Evolutionary conservation across 108 stramenopile species (phyloP), one percentile per base, ranked within the genome.

Genomic region (Parietichytrium sp.): DNA sequence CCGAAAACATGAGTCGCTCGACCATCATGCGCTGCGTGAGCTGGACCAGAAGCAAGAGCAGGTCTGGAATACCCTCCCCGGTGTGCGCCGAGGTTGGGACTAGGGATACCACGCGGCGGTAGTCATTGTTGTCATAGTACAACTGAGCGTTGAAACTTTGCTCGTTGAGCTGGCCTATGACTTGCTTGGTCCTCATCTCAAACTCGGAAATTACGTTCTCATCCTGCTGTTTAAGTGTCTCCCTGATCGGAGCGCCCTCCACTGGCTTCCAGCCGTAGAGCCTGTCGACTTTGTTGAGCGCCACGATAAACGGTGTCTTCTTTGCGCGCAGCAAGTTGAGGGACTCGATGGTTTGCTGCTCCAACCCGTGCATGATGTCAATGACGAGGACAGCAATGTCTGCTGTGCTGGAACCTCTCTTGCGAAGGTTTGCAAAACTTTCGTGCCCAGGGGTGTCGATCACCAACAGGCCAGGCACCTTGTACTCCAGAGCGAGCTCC

Each of bases 341-440:
- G 90, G 95, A 96, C 85, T 99, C 98, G 82, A 98, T 95, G 3
- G 98, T 99, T 83, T 98, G 97, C 61, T 94, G 98, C 92, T 99
- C 98, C 20, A 99, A 89, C 83, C 98, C 98, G 92, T 99, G 97
- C 98, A 99, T 99, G 54, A 99, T 92, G 93, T 99, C 98, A 10
- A 99, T 91, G 12, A 99, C 98, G 18, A 99, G 89, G 84, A 99
- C 97, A 25, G 98, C 98, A 29, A 99, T 94, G 92, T 99, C 97
- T 82, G 97, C 98, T 25, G 97, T 89, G 3, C 94, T 95, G 25
- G 95, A 96, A 18, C 98, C 98, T 47, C 98, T 92, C 30, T 94
- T 92, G 29, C 98, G 92, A 27, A 99, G 88, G 88, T 99, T 99
- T 27, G 95, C 90, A 83, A 99, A 99, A 15, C 96, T 93, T 83